Conservation (phyloP, 2,329 filamentous ascomycete genomes). For the Lecanoromycetidae sp. region DNA sequence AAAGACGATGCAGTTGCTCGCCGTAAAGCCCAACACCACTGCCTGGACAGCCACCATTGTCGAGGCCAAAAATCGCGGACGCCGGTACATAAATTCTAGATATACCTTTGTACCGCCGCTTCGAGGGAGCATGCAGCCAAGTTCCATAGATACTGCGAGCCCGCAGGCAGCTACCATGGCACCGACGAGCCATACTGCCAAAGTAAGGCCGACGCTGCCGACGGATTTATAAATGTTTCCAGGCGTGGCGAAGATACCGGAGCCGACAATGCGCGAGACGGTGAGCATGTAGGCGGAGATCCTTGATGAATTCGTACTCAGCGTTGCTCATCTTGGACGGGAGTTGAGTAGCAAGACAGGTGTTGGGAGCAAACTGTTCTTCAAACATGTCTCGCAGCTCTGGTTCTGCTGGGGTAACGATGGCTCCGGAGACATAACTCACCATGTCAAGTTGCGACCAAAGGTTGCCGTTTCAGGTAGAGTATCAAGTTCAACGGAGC, state of each 20-base stretch:
- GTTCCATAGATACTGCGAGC: slow-evolving; percentile 52
- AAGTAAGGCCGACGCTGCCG: slow-evolving; percentile 5
- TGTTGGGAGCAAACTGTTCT: too few relatives aligned
- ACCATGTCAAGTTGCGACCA: slow-evolving; percentile 5
- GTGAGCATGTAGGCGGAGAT: slow-evolving; percentile 6
- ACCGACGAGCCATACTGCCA: slow-evolving; percentile 30
- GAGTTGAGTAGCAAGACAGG: too few relatives aligned
- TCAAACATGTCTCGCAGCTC: too few relatives aligned
- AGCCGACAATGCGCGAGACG: slow-evolving; percentile 48
- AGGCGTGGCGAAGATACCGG: slow-evolving; percentile 60
- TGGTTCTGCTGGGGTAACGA: too few relatives aligned
- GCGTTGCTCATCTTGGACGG: too few relatives aligned
- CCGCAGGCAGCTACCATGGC: slow-evolving; percentile 50
- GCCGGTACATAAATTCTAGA: slow-evolving; percentile 55
- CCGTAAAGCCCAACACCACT: slow-evolving; percentile 53
- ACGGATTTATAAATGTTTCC: slow-evolving; percentile 52
- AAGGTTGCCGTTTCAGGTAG: slow-evolving; percentile 6
- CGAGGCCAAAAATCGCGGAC: slow-evolving; percentile 51
- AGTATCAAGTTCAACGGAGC: slow-evolving; percentile 4
- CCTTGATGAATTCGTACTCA: too few relatives aligned
- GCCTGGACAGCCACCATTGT: slow-evolving; percentile 52
- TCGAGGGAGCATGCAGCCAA: slow-evolving; percentile 57
- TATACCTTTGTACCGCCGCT: slow-evolving; percentile 60
- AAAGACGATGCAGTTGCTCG: slow-evolving; percentile 59
- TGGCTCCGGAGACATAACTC: too few relatives aligned